Conservation (phyloP, 1,284 basidiomycete genomes). For the Pseudozyma pruni region DNA sequence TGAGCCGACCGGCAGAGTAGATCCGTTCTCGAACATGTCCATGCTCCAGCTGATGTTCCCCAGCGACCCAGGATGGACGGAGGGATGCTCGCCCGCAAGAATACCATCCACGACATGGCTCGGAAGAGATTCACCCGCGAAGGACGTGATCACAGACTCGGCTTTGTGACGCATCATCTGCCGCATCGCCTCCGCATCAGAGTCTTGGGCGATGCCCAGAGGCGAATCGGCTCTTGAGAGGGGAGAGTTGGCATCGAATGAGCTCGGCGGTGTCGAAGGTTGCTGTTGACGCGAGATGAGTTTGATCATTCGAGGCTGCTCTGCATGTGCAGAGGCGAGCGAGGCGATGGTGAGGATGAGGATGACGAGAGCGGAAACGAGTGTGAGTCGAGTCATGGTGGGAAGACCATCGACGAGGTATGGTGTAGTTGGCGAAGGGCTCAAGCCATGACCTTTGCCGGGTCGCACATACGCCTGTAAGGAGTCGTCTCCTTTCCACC, state of each 20-base stretch:
- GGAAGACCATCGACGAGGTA: too few species aligned
- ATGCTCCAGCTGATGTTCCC: constrained; percentile 24
- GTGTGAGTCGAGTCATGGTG: constrained; percentile 4
- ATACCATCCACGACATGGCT: constrained; percentile 15
- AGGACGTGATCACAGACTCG: constrained; percentile 21
- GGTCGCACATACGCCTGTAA: too few species aligned
- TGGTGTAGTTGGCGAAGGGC: too few species aligned
- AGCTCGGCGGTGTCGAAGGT: not conserved
- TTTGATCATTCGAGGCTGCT: constrained; percentile 12
- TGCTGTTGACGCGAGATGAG: constrained; percentile 1
- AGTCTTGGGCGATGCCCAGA: constrained; percentile 15
- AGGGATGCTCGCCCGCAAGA: constrained; percentile 9
- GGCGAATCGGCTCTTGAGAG: constrained; percentile 7
- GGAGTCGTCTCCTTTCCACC: too few species aligned
- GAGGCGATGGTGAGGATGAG: not conserved
- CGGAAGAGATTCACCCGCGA: constrained; percentile 8
- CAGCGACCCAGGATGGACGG: constrained; percentile 20
- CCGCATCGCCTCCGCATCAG: constrained; percentile 23
- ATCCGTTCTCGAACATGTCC: constrained; percentile 27
- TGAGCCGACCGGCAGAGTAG: constrained; percentile 9
- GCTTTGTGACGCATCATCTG: constrained; percentile 29
- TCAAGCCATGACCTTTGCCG: too few species aligned
- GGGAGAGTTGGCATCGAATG: not conserved
- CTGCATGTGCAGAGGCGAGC: not conserved
- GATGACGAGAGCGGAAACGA: not conserved